Evolutionary conservation across 2,329 filamentous ascomycete species (phyloP), one percentile per base, ranked within the genome.

Genomic region (Sodiomyces alkalinus): DNA sequence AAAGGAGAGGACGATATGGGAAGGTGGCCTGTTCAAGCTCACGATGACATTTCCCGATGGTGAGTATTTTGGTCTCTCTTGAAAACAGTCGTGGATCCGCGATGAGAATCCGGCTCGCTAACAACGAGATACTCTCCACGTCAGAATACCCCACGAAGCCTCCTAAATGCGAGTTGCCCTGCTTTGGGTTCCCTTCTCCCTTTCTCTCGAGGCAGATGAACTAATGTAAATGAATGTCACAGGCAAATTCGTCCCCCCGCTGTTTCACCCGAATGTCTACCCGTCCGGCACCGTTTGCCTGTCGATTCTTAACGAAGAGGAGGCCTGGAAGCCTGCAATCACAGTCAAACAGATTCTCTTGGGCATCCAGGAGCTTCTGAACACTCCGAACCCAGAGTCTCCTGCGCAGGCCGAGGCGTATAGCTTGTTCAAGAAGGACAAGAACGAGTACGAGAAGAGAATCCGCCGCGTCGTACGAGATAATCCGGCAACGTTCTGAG

Each of bases 251-350:
- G 72, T 78, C 0, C 90, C 90, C 9, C 87, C 90, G 14, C 73
- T 98, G 22, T 98, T 98, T 61, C 90, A 98, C 48, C 90, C 90
- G 1, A 98, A 98, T 52, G 90, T 98, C 41, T 98, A 98, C 51
- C 90, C 90, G 0, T 96, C 87, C 1, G 92, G 90, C 41, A 98
- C 90, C 26, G 90, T 98, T 36, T 98, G 90, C 49, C 68, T 98
- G 14, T 93, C 83, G 17, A 98, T 98, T 41, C 60, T 98, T 40
- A 98, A 96, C 57, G 92, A 98, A 53, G 90, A 98, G 45, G 90
- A 98, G 52, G 86, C 81, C 6, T 98, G 92, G 90, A 92, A 92
- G 54, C 92, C 90, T 1, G 87, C 90, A 6, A 98, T 98, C 46
- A 98, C 90, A 1, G 83, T 98, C 52, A 96, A 94, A 58, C 85